Base-by-base conservation (phyloP, 1,284 basidiomycete genomes). In the Ceratobasidium sp. region DNA sequence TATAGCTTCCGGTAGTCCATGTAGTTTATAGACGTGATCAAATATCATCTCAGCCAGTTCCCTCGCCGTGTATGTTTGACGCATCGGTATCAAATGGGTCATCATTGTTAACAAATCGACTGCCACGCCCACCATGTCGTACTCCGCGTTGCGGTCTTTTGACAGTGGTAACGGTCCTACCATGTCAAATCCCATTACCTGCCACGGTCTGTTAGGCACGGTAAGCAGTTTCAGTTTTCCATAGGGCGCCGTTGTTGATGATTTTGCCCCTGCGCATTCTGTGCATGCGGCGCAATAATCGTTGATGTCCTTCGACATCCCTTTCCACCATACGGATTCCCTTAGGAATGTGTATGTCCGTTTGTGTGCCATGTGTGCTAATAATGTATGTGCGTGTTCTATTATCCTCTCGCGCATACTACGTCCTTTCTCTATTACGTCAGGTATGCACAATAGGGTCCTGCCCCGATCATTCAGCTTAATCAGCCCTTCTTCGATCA, bases 1-100 rank as follows among this genome's bases (percentile, higher is more conserved):
- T 42, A 90, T 87, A 0, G 79, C 78, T 6, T 80, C 77, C 0
- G 84, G 87, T 0, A 88, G 69, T 0, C 87, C 86, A 79, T 87
- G 85, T n/a, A 86, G 82, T 57, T 84, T 84, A 57, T 86, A 85
- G 0, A 88, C 81, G 5, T 82, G 50, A 3, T 83, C 81, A 62
- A 87, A 85, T n/a, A 88, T 80, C 1, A 87, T 28, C 78, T 87
- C 84, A 0, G 87, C 86, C 0, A 87, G 78, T 15, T 88, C 82
- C 15, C 75, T 77, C 0, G 86, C 84, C 2, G 33, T 83, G 70
- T 85, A 86, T 2, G 83, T 84, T 9, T 80, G 82, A 0, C 79
- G 28, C 7, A 81, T 83, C 0, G 85, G 84, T 0, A 87, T 67
- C 0, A 87, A 66, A 54, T 86, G 84, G 0, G 86, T 81, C 82